Evolutionary conservation across 1,139 yeast species (phyloP), one percentile per base, ranked within the genome.

Genomic region (Pichia inconspicua): DNA sequence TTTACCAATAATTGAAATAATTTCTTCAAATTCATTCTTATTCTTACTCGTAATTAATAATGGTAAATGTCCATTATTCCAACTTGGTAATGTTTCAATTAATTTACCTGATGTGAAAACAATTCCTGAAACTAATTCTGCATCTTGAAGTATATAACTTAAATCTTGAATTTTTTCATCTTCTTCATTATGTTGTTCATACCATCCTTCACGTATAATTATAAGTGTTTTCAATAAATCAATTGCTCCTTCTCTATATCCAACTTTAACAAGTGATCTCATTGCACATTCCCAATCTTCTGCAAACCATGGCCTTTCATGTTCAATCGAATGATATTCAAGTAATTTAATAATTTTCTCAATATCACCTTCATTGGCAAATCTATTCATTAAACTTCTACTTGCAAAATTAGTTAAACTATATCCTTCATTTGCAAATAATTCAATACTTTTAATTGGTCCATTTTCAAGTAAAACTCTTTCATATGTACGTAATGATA

Each of bases 221-320:
- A 48, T 11, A 2, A 57, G 42, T 19, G 55, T 49, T 31, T 57
- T 55, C 40, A 57, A 38, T 2, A 60, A 37, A 44, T 60, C 61
- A 12, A 54, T 42, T 6, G 58, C 58, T 14, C 51, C 40, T 34
- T 45, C 43, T 12, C 48, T 34, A 32, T 53, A 42, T 2, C 55
- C 58, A 12, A 54, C 22, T 15, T 47, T 28, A 17, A 57, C 32
- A 19, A 61, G 45, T 6, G 55, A 43, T 2, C 48, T 50, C 17
- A 59, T 48, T 5, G 55, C 36, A 11, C 40, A 44, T 14, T 48
- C 41, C 22, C 50, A 46, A 46, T 61, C 65, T 8, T 39, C 32
- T 3, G 40, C 41, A 22, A 53, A 53, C 17, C 59, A 42, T 9
- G 48, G 45, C 19, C 47, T 50, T 31, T 53, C 49, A n/a, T 51